Evolutionary conservation across 2,329 filamentous ascomycete species (phyloP), one percentile per base, ranked within the genome.

Genomic region (Claviceps sp.): DNA sequence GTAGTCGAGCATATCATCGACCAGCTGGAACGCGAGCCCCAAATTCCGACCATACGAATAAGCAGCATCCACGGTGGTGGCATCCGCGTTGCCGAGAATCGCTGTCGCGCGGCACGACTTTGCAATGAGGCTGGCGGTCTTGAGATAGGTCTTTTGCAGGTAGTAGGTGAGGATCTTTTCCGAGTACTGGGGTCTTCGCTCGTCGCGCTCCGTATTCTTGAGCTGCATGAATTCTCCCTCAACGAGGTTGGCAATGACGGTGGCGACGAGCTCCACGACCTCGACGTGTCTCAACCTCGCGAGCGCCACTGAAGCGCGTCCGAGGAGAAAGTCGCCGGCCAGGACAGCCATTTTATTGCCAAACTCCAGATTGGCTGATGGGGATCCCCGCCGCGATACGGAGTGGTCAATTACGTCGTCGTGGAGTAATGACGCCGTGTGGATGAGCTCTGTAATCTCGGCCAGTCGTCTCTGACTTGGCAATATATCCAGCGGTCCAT

Each of bases 171-270:
- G 78, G 1, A 89, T 86, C 50, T 95, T 87, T 62, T 96, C 88
- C 1, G 85, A 93, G 79, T 86, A 97, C 9, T 77, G 72, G 1
- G 91, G 91, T 59, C 86, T 84, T 57, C 79, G 76, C 73, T 97
- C 91, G 65, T 96, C 91, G 58, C 80, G 77, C 46, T 86, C 87
- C 1, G 93, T 97, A 69, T 98, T 98, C 72, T 95, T 94, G 61
- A 98, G 75, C 73, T 98, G 93, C 93, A 98, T 98, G 73, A 98
- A 97, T 70, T 98, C 93, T 63, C 93, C 93, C 71, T 98, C 93
- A 20, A 98, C 90, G 26, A 98, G 75, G 66, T 98, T 98, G 45
- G 93, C 91, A 60, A 98, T 97, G 43, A 97, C 93, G 1, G 91
- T 97, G 4, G 93, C 89, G 34, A 98, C 74, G 7, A 98, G 78